Conservation (phyloP, 208 protist species). For the Porcisia deanei region DNA sequence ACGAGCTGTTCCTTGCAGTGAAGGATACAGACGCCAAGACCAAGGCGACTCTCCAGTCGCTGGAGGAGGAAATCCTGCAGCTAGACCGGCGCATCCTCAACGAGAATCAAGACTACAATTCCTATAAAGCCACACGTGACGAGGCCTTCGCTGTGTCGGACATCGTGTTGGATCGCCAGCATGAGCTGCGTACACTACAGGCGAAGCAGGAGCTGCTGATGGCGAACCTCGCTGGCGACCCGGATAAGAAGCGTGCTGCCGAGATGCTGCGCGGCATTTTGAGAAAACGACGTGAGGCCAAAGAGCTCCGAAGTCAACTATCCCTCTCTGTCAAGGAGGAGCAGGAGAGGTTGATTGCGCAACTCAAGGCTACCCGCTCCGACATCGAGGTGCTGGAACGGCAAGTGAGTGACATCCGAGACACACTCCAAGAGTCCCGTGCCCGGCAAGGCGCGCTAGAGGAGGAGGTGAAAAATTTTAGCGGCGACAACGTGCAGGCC, state of each 20-base stretch:
- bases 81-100: constrained; percentile 73
- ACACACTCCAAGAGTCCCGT: constrained; percentile 71
- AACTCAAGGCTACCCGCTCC: constrained; percentile 70
- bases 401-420: constrained; percentile 77
- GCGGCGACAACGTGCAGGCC: constrained; percentile 79
- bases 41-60: constrained; percentile 47
- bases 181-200: constrained; percentile 76
- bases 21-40: constrained; percentile 81
- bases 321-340: constrained; percentile 86
- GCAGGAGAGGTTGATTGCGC: constrained; percentile 76
- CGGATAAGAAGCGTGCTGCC: constrained; percentile 75
- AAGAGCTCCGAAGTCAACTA: constrained; percentile 77
- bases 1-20: constrained; percentile 80
- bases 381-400: constrained; percentile 89
- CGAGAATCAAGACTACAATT: constrained; percentile 75
- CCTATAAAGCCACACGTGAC: constrained; percentile 74
- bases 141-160: constrained; percentile 78
- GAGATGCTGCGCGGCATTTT: constrained; percentile 75
- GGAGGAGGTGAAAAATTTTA: constrained; percentile 86
- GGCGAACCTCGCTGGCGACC: constrained; percentile 68
- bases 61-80: constrained; percentile 83
- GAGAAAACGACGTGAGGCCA: constrained; percentile 65
- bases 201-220: constrained; percentile 88
- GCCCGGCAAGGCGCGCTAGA: constrained; percentile 71
- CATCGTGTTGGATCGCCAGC: constrained; percentile 75